Percentiles rank a stretch among this genome's conserved stretches.
phyloP scores from a whole-genome alignment of 192 early-diverging fungal species.

The Entophlyctis luteolus region DNA sequence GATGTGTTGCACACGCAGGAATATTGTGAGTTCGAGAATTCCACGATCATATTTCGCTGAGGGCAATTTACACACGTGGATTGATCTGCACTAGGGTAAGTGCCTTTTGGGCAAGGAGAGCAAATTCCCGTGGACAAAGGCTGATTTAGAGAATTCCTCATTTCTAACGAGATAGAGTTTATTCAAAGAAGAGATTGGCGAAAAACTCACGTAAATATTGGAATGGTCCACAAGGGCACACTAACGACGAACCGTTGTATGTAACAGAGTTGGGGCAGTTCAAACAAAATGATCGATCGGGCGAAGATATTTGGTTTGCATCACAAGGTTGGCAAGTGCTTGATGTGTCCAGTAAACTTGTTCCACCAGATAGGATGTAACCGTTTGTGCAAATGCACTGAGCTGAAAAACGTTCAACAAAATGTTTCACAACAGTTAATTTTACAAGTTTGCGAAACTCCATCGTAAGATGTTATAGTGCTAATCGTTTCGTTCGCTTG shows the following conservation, averaged over 20 bases:
- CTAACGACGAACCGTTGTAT: not conserved
- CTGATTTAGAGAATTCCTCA: not conserved
- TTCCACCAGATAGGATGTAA: constrained; percentile 4
- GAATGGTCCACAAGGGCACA: not conserved
- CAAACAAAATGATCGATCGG: constrained; percentile 12
- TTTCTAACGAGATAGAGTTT: not conserved
- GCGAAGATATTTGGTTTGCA: not conserved
- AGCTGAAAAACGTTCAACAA: not conserved
- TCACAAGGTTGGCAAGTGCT: not conserved
- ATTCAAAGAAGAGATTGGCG: too few relatives aligned
- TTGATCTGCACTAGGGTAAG: constrained; percentile 7
- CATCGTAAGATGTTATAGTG: not conserved
- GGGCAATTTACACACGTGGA: constrained; percentile 8
- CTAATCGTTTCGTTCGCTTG: not conserved
- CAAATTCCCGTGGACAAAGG: not conserved
- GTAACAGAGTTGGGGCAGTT: not conserved
- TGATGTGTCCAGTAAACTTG: not conserved
- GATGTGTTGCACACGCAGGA: constrained; percentile 35
- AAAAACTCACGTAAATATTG: constrained; percentile 12
- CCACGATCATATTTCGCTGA: not conserved
- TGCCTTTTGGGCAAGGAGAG: not conserved
- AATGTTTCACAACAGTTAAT: not conserved
- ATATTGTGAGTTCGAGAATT: constrained; percentile 16
- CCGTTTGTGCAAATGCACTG: constrained; percentile 5
- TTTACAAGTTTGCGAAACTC: constrained; percentile 4